Percentiles rank a stretch among this genome's conserved stretches.
Evolutionary conservation across 176 grass and related monocot genomes (phyloP).

Genomic region (barley (Hordeum vulgare)): MorexV3_pseudomolecules_assembly NC_058521.1:5881384-5881883

Average conservation of each 20-base stretch:
- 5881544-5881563: neutral
- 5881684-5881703: neutral
- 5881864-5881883: slow-evolving; percentile 20
- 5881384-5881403: no score
- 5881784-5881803: slow-evolving; percentile 26
- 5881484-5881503: slow-evolving; percentile 1
- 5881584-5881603: slow-evolving; percentile 28
- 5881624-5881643: slow-evolving; percentile 37
- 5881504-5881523: neutral
- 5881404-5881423: no score
- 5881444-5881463: neutral
- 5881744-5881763: slow-evolving; percentile 43
- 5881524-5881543: neutral
- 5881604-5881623: slow-evolving; percentile 25
- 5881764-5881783: slow-evolving; percentile 16
- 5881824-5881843: neutral
- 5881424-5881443: neutral
- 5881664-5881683: slow-evolving; percentile 21
- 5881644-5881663: slow-evolving; percentile 37
- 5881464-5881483: slow-evolving; percentile 5
- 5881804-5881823: slow-evolving; percentile 1
- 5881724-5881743: slow-evolving; percentile 22
- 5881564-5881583: neutral
- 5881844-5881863: neutral
- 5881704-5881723: slow-evolving; percentile 27